Percentiles rank a stretch among this genome's conserved stretches.
Conservation (phyloP, 2,329 filamentous ascomycete genomes). For the Tolypocladium album region DNA sequence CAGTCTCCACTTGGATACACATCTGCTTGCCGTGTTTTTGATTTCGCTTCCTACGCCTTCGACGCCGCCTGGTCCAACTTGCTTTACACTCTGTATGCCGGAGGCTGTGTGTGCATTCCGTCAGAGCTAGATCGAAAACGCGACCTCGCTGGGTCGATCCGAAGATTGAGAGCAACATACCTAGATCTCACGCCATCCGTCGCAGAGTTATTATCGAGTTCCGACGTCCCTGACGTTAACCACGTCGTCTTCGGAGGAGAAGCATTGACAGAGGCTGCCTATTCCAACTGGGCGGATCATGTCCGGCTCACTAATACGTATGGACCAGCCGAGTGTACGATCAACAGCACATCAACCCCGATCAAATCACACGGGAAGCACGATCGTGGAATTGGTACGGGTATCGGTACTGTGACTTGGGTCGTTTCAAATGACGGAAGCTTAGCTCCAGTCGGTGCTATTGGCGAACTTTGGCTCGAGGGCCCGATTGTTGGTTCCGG, state of each 20-base stretch:
- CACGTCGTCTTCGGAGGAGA: constrained; percentile 1
- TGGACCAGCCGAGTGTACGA: constrained; percentile 7
- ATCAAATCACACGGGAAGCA: not conserved
- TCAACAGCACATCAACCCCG: not conserved
- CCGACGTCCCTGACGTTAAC: not conserved
- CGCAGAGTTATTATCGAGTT: not conserved
- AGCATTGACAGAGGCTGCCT: not conserved
- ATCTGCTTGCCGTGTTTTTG: constrained; percentile 19
- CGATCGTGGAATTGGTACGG: constrained; percentile 1
- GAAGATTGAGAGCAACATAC: not conserved
- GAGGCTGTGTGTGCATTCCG: constrained; percentile 39
- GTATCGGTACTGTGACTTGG: constrained; percentile 9
- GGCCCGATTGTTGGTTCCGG: constrained; percentile 12
- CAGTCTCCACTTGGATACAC: constrained; percentile 4
- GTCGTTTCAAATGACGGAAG: constrained; percentile 9
- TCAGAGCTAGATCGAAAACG: constrained; percentile 9
- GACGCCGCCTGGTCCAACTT: constrained; percentile 40
- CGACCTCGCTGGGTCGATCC: too few species aligned
- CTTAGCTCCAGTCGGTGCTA: constrained; percentile 9
- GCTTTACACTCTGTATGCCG: constrained; percentile 22
- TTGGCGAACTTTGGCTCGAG: constrained; percentile 17
- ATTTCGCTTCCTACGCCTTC: constrained; percentile 37
- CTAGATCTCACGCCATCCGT: constrained; percentile 3
- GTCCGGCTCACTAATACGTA: constrained; percentile 11
- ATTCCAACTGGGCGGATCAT: constrained; percentile 1